Evolutionary conservation across 2,329 filamentous ascomycete genomes (phyloP).

Genomic region (Phaeoacremonium minimum): DNA sequence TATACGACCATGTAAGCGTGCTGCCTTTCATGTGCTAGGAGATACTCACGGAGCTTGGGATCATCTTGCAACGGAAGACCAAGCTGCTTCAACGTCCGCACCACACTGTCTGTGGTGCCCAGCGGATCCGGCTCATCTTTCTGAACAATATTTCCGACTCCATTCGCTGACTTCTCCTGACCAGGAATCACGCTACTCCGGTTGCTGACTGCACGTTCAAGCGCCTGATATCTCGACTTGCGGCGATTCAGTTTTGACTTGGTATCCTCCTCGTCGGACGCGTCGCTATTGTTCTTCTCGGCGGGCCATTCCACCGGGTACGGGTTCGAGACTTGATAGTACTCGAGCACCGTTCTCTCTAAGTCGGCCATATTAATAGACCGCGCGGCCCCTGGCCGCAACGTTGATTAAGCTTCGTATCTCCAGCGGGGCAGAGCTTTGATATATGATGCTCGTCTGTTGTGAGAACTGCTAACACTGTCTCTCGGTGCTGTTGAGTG

Average conservation of each 20-base stretch:
- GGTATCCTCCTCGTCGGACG: constrained; percentile 55
- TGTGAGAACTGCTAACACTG: too few relatives aligned
- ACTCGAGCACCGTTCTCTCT: constrained; percentile 75
- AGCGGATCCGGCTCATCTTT: constrained; percentile 91
- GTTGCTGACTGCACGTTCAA: constrained; percentile 71
- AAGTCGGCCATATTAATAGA: constrained; percentile 63
- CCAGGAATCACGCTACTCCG: constrained; percentile 63
- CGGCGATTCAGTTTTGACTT: constrained; percentile 51
- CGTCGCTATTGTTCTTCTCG: constrained; percentile 71
- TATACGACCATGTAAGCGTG: constrained; percentile 31
- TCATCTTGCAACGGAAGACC: constrained; percentile 85
- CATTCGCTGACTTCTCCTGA: constrained; percentile 60
- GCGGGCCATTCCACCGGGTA: constrained; percentile 84
- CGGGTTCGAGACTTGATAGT: constrained; percentile 78
- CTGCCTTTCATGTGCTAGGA: constrained; percentile 16
- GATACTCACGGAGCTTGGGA: constrained; percentile 62
- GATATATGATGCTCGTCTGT: too few relatives aligned
- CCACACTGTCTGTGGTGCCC: constrained; percentile 82
- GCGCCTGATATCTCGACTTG: constrained; percentile 78
- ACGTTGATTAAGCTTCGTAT: too few relatives aligned
- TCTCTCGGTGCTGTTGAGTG: too few relatives aligned
- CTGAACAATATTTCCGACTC: constrained; percentile 74
- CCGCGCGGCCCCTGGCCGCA: neutral
- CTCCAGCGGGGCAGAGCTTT: too few relatives aligned
- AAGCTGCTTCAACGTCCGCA: constrained; percentile 70